Conservation (phyloP, 2,329 filamentous ascomycete genomes). For the Fusarium humuli region DNA sequence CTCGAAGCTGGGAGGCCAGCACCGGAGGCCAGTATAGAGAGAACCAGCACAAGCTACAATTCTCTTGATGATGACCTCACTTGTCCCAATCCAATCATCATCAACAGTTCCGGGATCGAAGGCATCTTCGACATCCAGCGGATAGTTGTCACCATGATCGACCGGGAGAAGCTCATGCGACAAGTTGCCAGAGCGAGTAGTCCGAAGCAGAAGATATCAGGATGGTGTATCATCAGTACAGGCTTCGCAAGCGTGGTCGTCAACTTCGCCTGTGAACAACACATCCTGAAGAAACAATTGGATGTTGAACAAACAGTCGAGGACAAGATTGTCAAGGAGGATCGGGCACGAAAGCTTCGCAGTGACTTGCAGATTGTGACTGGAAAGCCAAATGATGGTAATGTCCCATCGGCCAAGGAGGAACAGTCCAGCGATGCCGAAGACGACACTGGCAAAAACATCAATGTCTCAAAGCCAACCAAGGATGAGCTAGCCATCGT, state of each 20-base stretch:
- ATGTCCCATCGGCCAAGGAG: neutral
- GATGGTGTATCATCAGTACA: constrained; percentile 6
- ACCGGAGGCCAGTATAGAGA: neutral
- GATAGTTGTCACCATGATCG: constrained; percentile 3
- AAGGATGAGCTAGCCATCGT: constrained; percentile 5
- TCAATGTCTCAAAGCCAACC: neutral
- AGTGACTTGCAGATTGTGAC: neutral
- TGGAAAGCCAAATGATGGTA: neutral
- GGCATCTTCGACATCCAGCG: constrained; percentile 9
- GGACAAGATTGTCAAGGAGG: neutral
- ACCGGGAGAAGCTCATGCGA: neutral
- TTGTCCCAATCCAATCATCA: constrained; percentile 3
- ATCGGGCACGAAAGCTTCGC: neutral
- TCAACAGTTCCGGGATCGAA: constrained; percentile 9
- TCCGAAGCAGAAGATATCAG: constrained; percentile 8
- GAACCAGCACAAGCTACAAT: too few species aligned
- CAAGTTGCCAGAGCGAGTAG: neutral
- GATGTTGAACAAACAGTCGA: constrained; percentile 6
- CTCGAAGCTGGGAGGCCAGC: neutral
- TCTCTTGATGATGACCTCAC: neutral
- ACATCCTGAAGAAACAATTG: neutral
- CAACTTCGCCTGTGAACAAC: constrained; percentile 6
- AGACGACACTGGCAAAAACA: neutral
- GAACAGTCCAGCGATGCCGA: neutral
- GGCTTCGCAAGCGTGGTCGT: constrained; percentile 10